Base-by-base conservation (phyloP, 306 rosid species). In the Clitoria ternatea region DNA sequence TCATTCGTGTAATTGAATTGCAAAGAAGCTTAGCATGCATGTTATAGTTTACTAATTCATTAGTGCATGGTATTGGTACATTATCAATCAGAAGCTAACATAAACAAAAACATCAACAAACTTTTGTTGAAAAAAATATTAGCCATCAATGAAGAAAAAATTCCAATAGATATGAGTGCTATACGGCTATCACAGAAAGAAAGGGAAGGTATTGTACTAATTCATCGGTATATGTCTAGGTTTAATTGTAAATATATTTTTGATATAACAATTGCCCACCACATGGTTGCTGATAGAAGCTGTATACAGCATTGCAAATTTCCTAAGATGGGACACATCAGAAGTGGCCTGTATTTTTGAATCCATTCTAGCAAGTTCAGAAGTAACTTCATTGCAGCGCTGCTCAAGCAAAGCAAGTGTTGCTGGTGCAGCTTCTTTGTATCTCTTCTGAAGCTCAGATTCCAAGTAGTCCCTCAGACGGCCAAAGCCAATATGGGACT, bases 381-480 rank as follows among this genome's bases (percentile, higher is more conserved):
- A 69, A 40, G 82, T 73, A 68, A 90, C 89, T 79, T 90, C 97
- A 78, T 81, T 54, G 76, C 97, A 94, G 59, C 98, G 97, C 67
- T 94, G 96, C 85, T 94, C 98, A 42, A 94, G 96, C 86, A 94
- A 75, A 48, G 98, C 96, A 47, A 94, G 91, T 32, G 98, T 94
- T 72, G 97, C 91, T 55, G 98, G 98, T 3, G 96, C 95, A 26
- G 98, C 98, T 76, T 94, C 98, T 86, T 94, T 94, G 85, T 90
- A 94, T 73, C 89, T 89, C 84, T 85, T 90, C 80, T 94, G 97
- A 74, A 94, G 96, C 83, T 94, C 95, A 37, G 95, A 84, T 81
- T 94, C 98, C 63, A 94, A 79, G 61, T 73, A 94, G 60, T 90
- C 98, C 69, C 88, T 89, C 79, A 94, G 67, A 81, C 86, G 70